Base-by-base conservation (phyloP, 2,329 filamentous ascomycete genomes). In the Aspergillus ochraceoroseus region DNA sequence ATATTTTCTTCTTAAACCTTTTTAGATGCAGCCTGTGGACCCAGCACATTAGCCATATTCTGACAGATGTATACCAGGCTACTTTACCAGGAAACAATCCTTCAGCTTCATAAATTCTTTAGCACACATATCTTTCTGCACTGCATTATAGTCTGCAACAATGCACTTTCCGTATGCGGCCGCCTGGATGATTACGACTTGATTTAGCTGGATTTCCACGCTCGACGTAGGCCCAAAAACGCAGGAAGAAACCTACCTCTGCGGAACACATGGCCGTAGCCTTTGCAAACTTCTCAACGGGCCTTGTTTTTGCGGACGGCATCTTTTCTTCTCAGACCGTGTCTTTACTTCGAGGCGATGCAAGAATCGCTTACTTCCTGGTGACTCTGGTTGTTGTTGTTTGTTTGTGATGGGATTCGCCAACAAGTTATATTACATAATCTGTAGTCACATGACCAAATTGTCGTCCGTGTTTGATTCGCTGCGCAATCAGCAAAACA, bases 161-260 rank as follows among this genome's bases (percentile, higher is more conserved):
- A 98, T 82, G 62, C 92, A 98, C 72, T 88, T 89, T 52, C 90
- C 92, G 59, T 96, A 98, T 8, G 78, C 72, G 2, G 87, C 75
- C 37, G 87, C 84, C 90, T 96, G 48, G n/a, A 41, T 36, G 34
- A 40, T 25, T 7, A 28, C n/a, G n/a, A n/a, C 20, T 11, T 13
- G 26, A 42, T 48, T n/a, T 52, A 51, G 53, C 38, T 35, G 41
- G 19, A 31, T 33, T 35, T 23, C 20, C 19, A 11, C 12, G 34
- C 25, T 14, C 15, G 23, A 20, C 8, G 28, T 26, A 8, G 9
- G 15, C 27, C 12, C 20, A 6, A 25, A 19, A 7, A n/a, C 7
- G 3, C 5, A 11, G 29, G 20, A 11, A 15, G 20, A 27, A 14
- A 12, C 63, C 26, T 63, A 83, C 82, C 71, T 86, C 80, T 35